Percentiles rank a stretch among this genome's conserved stretches.
These are phyloP conservation scores for Ascosphaera apis DNA, from an alignment of 2,329 filamentous ascomycete species.

Conservation along the genomic window DNA sequence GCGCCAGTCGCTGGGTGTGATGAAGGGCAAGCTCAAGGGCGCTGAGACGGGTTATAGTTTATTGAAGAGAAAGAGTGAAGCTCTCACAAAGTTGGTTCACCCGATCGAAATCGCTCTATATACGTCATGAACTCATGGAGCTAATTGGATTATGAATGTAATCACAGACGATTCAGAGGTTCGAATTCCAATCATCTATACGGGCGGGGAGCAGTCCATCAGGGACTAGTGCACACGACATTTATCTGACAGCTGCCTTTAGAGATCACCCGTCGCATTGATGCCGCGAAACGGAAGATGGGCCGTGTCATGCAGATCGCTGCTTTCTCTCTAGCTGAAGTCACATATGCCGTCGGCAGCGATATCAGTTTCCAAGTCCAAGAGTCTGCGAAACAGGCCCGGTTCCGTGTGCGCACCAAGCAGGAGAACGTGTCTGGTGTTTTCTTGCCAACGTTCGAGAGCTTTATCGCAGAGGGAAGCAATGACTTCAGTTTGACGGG, in stretches of 20 bases:
- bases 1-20: slow-evolving; percentile 82
- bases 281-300: slow-evolving; percentile 99
- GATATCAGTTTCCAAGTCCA: slow-evolving; percentile 95
- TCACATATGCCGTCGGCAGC: slow-evolving; percentile 88
- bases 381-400: slow-evolving; percentile 78
- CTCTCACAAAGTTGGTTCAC: slow-evolving; percentile 63
- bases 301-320: slow-evolving; percentile 98
- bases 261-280: slow-evolving; percentile 93
- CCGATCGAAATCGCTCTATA: no score
- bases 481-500: slow-evolving; percentile 95
- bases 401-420: slow-evolving; percentile 80
- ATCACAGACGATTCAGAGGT: slow-evolving; percentile 65
- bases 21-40: slow-evolving; percentile 96
- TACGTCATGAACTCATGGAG: no score
- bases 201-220: no score
- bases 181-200: slow-evolving; percentile 10
- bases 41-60: slow-evolving; percentile 79
- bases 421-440: slow-evolving; percentile 98
- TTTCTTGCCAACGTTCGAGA: slow-evolving; percentile 79
- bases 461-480: slow-evolving; percentile 65
- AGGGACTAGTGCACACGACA: background rate
- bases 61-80: slow-evolving; percentile 93
- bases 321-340: slow-evolving; percentile 89
- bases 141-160: background rate
- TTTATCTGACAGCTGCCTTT: slow-evolving; percentile 4